These are phyloP conservation scores for Erigeron canadensis DNA, from an alignment of 129 eudicot genomes.

Conservation along the genomic window DNA sequence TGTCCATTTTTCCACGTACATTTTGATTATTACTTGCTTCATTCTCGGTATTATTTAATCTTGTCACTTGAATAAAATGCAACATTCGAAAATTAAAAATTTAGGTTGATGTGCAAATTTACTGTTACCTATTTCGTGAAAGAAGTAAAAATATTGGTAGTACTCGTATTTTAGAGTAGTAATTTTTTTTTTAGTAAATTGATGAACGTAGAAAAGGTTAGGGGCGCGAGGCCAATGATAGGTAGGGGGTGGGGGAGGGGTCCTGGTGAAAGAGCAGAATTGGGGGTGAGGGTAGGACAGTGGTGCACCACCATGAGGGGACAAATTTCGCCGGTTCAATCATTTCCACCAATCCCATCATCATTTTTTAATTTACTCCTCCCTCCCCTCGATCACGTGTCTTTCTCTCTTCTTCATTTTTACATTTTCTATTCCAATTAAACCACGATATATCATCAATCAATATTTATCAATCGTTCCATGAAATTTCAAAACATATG, in stretches of 20 bases:
- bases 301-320: constrained; percentile 33
- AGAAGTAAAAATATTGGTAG: too few species aligned
- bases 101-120: too few species aligned
- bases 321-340: constrained; percentile 38
- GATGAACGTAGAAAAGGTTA: constrained; percentile 19
- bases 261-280: not conserved
- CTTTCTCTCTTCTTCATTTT: constrained; percentile 5
- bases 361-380: constrained; percentile 18
- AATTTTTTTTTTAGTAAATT: too few species aligned
- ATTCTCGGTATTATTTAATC: too few species aligned
- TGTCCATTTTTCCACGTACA: too few species aligned
- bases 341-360: constrained; percentile 44
- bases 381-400: constrained; percentile 34
- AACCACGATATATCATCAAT: not conserved
- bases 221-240: constrained; percentile 41
- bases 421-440: not conserved
- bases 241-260: constrained; percentile 9
- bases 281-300: not conserved
- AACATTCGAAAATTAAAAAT: too few species aligned
- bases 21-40: too few species aligned
- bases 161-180: too few species aligned
- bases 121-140: too few species aligned
- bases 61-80: too few species aligned
- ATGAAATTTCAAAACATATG: too few species aligned
- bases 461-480: too few species aligned